Evolutionary conservation across 306 rosid genomes (phyloP).

Genomic region (Cicer pinnatifidum): DNA sequence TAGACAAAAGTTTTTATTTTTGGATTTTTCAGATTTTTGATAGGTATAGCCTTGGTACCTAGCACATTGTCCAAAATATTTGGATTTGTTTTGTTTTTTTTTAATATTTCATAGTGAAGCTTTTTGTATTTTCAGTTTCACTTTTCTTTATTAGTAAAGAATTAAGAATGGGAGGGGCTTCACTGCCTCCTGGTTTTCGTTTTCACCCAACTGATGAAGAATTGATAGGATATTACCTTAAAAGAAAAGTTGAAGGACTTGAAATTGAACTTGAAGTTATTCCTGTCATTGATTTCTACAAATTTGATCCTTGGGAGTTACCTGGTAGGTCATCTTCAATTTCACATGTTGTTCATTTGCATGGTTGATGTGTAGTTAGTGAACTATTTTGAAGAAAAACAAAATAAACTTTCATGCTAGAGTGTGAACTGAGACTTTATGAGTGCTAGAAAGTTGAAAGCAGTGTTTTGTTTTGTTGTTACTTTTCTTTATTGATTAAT

Average conservation of each 20-base stretch:
- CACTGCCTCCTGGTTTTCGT: constrained; percentile 84
- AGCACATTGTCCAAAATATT: constrained; percentile 22
- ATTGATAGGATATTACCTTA: constrained; percentile 77
- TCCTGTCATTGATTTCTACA: constrained; percentile 85
- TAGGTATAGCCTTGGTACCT: constrained; percentile 65
- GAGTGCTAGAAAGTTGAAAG: constrained; percentile 41
- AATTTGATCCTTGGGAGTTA: constrained; percentile 93
- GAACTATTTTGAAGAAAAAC: background rate
- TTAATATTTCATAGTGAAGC: background rate
- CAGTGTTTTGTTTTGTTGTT: constrained; percentile 33
- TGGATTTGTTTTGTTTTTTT: constrained; percentile 5
- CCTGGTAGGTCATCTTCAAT: constrained; percentile 79
- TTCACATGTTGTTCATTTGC: constrained; percentile 24
- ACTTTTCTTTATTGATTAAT: constrained; percentile 18
- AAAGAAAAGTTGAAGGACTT: constrained; percentile 78
- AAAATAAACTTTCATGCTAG: constrained; percentile 8
- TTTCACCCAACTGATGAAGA: constrained; percentile 95
- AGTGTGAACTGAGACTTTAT: constrained; percentile 49
- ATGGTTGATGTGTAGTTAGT: constrained; percentile 8
- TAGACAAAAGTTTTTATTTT: constrained; percentile 77
- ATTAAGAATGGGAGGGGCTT: constrained; percentile 49
- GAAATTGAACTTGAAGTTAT: constrained; percentile 90
- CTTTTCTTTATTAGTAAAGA: constrained; percentile 26
- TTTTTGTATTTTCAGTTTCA: background rate
- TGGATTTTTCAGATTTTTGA: constrained; percentile 85